Percentiles rank a stretch among this genome's conserved stretches.
Evolutionary conservation across 257 asterid genomes (phyloP).

Genomic region (Ligustrum vulgare): DNA sequence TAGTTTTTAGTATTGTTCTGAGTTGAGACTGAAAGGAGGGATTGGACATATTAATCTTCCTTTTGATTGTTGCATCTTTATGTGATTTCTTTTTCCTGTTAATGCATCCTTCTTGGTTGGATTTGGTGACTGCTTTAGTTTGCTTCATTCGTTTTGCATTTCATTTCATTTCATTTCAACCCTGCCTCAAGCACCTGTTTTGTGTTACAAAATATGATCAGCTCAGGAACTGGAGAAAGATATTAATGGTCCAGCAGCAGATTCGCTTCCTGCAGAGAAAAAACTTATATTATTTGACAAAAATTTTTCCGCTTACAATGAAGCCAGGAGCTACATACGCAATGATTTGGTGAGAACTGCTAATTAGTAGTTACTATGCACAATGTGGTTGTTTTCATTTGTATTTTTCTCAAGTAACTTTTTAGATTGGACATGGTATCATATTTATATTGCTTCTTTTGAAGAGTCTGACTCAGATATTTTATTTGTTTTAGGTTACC

Average conservation of each 20-base stretch:
- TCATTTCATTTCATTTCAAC: conserved; percentile 13
- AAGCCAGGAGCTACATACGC: conserved; percentile 85
- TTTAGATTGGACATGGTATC: not conserved
- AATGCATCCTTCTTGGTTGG: conserved; percentile 1
- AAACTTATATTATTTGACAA: conserved; percentile 74
- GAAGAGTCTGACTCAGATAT: conserved; percentile 23
- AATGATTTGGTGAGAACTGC: conserved; percentile 69
- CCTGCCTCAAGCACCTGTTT: conserved; percentile 30
- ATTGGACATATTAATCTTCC: not conserved
- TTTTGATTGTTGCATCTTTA: not conserved
- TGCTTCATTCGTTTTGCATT: conserved; percentile 13
- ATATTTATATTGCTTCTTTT: not conserved
- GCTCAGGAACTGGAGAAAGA: conserved; percentile 98
- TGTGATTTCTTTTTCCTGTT: not conserved
- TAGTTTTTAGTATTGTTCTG: not conserved
- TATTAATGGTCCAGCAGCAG: conserved; percentile 71
- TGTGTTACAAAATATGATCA: conserved; percentile 41
- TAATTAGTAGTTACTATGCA: conserved; percentile 13
- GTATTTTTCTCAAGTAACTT: not conserved
- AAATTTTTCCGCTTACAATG: conserved; percentile 87
- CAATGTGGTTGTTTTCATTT: not conserved
- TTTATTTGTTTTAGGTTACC: conserved; percentile 52
- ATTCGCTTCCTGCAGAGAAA: conserved; percentile 78
- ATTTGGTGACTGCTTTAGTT: conserved; percentile 10
- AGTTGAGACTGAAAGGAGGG: not conserved